Base-by-base conservation (phyloP, 805 yeast species). In the Barnettozyma botsteinii region DNA sequence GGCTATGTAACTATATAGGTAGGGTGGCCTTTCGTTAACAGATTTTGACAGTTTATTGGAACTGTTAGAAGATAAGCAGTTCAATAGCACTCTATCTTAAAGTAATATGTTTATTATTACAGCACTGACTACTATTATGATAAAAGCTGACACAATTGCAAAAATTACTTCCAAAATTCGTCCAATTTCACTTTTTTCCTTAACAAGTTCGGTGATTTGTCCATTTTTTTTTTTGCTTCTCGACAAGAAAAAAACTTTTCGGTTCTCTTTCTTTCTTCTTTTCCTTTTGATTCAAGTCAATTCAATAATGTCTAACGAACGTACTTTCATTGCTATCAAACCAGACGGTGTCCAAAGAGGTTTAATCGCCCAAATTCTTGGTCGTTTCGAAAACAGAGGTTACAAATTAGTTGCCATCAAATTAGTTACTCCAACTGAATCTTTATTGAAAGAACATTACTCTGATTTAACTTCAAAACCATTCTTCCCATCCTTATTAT, bases 311-410 rank as follows among this genome's bases (percentile, higher is more conserved):
- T 56, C 61, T 40, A 61, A 58, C 60, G 94, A 85, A 72, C 83
- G 95, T 83, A 85, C 94, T 64, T 85, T 85, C 66, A 85, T 85
- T 73, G 94, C 94, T 54, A 81, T 85, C 64, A 85, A 85, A 47
- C 99, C 99, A 72, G 99, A 93, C 72, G 99, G 98, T 73, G 98
- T 93, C 78, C 98, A 93, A 79, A 87, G 99, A 75, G 98, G 98
- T 51, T 77, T 93, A 66, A 76, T 91, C 72, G 71, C 94, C 66
- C 76, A 84, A 57, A 89, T 93, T 75, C 66, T 93, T 56, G 75
- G 81, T 59, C 87, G 98, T 72, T 93, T 94, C 71, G 96, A 89
- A 77, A 74, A 81, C 77, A 86, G 95, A 73, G 99, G 98, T 60
- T 93, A 70, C 88, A 93, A 91, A 75, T 81, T 93, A 61, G 98